These are phyloP conservation scores for Syzygium aromaticum DNA, from an alignment of 345 rosid species.

Conservation along the genomic window DNA sequence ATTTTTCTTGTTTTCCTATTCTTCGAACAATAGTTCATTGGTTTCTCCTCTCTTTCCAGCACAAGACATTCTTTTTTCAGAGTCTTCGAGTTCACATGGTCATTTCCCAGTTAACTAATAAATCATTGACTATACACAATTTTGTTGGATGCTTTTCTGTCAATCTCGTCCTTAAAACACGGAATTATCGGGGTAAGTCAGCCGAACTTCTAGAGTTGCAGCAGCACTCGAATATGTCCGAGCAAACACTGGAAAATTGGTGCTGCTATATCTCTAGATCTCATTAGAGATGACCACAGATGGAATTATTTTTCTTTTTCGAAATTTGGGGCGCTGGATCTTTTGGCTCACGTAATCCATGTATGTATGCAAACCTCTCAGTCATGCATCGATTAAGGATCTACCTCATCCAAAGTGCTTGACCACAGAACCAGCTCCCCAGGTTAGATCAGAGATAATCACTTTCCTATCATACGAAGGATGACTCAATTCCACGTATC, in stretches of 20 bases:
- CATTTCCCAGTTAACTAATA: neutral
- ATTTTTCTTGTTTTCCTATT: too few relatives aligned
- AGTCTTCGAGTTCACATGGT: too few relatives aligned
- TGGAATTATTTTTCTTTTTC: too few relatives aligned
- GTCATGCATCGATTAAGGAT: neutral
- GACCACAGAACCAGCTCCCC: neutral
- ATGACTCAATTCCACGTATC: neutral
- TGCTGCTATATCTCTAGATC: too few relatives aligned
- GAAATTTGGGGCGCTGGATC: neutral
- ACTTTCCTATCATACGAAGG: neutral
- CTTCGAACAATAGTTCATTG: too few relatives aligned
- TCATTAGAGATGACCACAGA: too few relatives aligned
- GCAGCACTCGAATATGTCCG: too few relatives aligned
- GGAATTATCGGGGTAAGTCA: too few relatives aligned
- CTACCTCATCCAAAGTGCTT: neutral
- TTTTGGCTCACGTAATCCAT: neutral
- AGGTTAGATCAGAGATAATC: neutral
- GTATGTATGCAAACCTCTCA: neutral
- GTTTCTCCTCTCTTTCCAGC: too few relatives aligned
- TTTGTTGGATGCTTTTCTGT: neutral
- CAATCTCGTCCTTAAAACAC: neutral
- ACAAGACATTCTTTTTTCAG: too few relatives aligned
- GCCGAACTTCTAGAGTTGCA: too few relatives aligned
- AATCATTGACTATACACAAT: neutral
- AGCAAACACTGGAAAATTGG: too few relatives aligned